Evolutionary conservation across 2,329 filamentous ascomycete genomes (phyloP).

Genomic region (Aureobasidium vineae): DNA sequence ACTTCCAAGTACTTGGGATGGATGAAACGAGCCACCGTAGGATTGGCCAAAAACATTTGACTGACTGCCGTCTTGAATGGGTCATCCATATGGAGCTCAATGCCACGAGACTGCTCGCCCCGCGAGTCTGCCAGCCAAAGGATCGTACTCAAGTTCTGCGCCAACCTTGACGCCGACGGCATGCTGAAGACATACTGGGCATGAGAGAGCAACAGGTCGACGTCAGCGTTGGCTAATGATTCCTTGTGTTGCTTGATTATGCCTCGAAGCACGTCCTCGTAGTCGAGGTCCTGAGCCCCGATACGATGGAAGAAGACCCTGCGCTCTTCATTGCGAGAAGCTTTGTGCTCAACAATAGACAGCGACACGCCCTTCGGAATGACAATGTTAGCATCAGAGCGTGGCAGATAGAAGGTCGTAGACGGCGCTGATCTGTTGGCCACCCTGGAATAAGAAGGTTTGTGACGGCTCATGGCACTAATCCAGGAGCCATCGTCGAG

Average conservation of each 20-base stretch:
- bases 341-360: constrained; percentile 18
- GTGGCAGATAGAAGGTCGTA: constrained; percentile 27
- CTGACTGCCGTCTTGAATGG: constrained; percentile 6
- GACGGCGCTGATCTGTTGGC: background rate
- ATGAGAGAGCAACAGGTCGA: background rate
- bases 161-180: background rate
- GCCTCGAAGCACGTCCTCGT: background rate
- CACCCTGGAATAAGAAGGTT: background rate
- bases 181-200: constrained; percentile 7
- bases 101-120: background rate
- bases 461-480: background rate
- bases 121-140: background rate
- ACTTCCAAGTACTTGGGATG: constrained; percentile 6
- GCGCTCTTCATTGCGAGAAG: background rate
- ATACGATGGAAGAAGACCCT: background rate
- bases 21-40: constrained; percentile 1
- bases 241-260: constrained; percentile 14
- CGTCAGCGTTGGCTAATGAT: background rate
- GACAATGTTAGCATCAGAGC: background rate
- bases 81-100: constrained; percentile 16
- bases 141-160: background rate
- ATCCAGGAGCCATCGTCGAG: constrained; percentile 27
- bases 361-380: constrained; percentile 28
- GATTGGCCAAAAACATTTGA: background rate
- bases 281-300: background rate